Percentiles rank a stretch among this genome's conserved stretches.
Evolutionary conservation across 257 asterid genomes (phyloP).

Genomic region (Salvia rosmarinus): DNA sequence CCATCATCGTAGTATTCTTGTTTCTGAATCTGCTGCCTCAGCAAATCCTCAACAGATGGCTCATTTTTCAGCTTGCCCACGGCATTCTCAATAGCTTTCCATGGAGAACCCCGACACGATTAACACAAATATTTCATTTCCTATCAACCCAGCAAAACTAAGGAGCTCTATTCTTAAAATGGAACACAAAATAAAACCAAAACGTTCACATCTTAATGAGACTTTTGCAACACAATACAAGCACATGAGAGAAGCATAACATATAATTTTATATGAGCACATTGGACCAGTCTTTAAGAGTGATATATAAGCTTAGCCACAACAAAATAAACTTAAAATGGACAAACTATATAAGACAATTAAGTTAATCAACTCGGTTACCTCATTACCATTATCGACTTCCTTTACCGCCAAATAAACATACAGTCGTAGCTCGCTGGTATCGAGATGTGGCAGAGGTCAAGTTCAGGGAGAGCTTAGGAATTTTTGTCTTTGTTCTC

Average conservation of each 20-base stretch:
- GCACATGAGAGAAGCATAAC: too few species aligned
- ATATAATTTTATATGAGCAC: too few species aligned
- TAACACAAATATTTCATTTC: conserved; percentile 13
- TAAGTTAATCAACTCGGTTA: conserved; percentile 31
- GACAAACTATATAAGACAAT: background rate
- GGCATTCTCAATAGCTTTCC: conserved; percentile 64
- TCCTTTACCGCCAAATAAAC: conserved; percentile 67
- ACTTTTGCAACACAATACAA: too few species aligned
- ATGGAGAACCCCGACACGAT: conserved; percentile 61
- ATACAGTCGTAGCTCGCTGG: conserved; percentile 45
- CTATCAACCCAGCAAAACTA: background rate
- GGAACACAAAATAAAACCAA: too few species aligned
- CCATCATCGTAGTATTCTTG: conserved; percentile 69
- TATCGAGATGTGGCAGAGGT: conserved; percentile 35
- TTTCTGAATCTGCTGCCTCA: conserved; percentile 76
- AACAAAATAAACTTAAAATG: background rate
- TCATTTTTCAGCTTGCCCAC: conserved; percentile 62
- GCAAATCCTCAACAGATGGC: conserved; percentile 62
- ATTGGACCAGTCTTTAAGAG: too few species aligned
- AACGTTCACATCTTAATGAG: too few species aligned
- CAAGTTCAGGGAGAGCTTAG: conserved; percentile 36
- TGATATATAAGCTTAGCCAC: background rate
- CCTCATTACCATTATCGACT: conserved; percentile 60
- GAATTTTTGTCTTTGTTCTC: conserved; percentile 39
- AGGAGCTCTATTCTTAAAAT: background rate